Percentiles rank a stretch among this genome's conserved stretches.
These are phyloP conservation scores for Cucurbita moschata DNA, from an alignment of 306 rosid species.

Conservation along the genomic window DNA sequence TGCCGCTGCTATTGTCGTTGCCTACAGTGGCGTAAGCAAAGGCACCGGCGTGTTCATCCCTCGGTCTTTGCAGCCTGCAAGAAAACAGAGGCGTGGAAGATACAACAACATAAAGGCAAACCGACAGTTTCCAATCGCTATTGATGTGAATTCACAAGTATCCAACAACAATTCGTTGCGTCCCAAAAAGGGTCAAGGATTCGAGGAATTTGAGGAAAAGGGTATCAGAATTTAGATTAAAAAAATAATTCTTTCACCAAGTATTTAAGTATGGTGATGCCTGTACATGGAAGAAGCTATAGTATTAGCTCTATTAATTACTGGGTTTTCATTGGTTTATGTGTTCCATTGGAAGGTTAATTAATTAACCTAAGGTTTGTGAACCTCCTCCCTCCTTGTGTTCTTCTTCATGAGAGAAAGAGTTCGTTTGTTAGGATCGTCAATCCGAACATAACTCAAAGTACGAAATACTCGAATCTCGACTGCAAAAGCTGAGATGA, in stretches of 20 bases:
- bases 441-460: not conserved
- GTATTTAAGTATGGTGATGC: constrained; percentile 18
- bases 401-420: not conserved
- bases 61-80: constrained; percentile 41
- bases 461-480: not conserved
- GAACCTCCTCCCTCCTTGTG: not conserved
- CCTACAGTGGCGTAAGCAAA: constrained; percentile 45
- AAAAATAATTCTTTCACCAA: constrained; percentile 7
- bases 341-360: constrained; percentile 24
- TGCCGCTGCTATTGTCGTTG: not conserved
- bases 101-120: constrained; percentile 29
- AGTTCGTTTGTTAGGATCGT: no score
- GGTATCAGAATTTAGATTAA: not conserved
- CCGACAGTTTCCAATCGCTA: constrained; percentile 19
- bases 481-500: not conserved
- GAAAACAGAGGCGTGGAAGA: constrained; percentile 43
- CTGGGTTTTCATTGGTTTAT: constrained; percentile 7
- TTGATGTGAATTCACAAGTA: constrained; percentile 23
- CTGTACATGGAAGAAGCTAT: constrained; percentile 24
- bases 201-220: not conserved
- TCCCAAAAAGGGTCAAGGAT: constrained; percentile 29
- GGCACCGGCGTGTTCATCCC: constrained; percentile 90
- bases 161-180: constrained; percentile 18
- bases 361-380: constrained; percentile 2
- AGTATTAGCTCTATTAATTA: not conserved